Conservation (phyloP, 2,329 filamentous ascomycete genomes). For the Clarireedia monteithiana region DNA sequence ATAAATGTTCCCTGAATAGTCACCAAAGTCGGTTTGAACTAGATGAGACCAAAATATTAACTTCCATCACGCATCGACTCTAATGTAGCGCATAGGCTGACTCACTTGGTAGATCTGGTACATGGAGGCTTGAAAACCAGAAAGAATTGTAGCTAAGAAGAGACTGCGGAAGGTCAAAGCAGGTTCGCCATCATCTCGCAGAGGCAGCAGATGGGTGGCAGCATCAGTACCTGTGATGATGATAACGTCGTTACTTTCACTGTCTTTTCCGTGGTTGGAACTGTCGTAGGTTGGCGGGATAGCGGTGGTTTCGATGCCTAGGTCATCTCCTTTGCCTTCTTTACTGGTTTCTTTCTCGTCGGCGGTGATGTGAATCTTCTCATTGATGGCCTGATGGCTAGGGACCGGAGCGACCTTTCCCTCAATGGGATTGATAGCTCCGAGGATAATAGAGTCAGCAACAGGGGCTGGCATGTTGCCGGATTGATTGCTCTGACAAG, state of each 20-base stretch:
- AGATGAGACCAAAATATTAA: not conserved
- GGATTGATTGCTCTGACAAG: not conserved
- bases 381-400: constrained; percentile 26
- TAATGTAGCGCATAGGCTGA: constrained; percentile 2
- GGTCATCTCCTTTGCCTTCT: constrained; percentile 19
- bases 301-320: too few relatives aligned
- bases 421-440: constrained; percentile 26
- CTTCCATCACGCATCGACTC: not conserved
- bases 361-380: constrained; percentile 22
- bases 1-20: constrained; percentile 47
- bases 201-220: constrained; percentile 38
- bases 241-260: constrained; percentile 34
- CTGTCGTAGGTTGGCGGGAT: too few relatives aligned
- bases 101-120: constrained; percentile 45
- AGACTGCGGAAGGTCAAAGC: constrained; percentile 46
- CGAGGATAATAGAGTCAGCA: constrained; percentile 23
- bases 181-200: constrained; percentile 45
- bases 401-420: constrained; percentile 27
- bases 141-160: constrained; percentile 40
- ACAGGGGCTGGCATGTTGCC: constrained; percentile 14
- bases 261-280: constrained; percentile 27
- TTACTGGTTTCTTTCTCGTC: constrained; percentile 6
- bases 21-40: constrained; percentile 46
- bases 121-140: constrained; percentile 48
- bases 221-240: constrained; percentile 47